phyloP scores from a whole-genome alignment of 306 rosid species.

The Corylus avellana region DNA sequence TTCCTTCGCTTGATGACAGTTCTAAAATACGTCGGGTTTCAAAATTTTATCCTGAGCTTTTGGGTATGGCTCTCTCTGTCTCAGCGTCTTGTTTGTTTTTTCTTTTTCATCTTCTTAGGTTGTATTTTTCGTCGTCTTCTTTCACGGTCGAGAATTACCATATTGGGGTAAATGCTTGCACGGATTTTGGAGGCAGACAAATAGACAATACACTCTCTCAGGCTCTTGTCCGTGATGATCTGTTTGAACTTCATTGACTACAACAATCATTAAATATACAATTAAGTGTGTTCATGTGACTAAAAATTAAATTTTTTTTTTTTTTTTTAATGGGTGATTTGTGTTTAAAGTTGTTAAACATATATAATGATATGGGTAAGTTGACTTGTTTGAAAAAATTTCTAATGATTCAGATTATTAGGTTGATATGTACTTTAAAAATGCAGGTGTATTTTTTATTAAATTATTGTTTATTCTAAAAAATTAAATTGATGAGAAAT shows the following conservation, averaged over 20 bases:
- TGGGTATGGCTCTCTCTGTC: not conserved
- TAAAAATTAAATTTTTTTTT: too few species aligned
- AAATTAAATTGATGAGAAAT: too few species aligned
- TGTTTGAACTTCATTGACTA: not conserved
- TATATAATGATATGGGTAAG: too few species aligned
- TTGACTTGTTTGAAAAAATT: too few species aligned
- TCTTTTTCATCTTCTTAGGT: slow-evolving; percentile 8
- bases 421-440: too few species aligned
- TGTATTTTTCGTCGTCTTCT: slow-evolving; percentile 32
- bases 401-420: too few species aligned
- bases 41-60: slow-evolving; percentile 1
- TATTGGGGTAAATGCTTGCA: not conserved
- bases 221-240: not conserved
- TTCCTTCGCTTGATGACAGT: not conserved
- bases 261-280: not conserved
- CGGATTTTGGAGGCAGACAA: not conserved
- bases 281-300: too few species aligned
- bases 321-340: too few species aligned
- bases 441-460: too few species aligned
- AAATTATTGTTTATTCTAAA: too few species aligned
- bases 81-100: slow-evolving; percentile 1
- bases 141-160: slow-evolving; percentile 6
- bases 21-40: not conserved
- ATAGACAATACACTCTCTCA: not conserved
- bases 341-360: too few species aligned